Conservation (phyloP, 352 stramenopile genomes). For the Pythium brachiatum region DNA sequence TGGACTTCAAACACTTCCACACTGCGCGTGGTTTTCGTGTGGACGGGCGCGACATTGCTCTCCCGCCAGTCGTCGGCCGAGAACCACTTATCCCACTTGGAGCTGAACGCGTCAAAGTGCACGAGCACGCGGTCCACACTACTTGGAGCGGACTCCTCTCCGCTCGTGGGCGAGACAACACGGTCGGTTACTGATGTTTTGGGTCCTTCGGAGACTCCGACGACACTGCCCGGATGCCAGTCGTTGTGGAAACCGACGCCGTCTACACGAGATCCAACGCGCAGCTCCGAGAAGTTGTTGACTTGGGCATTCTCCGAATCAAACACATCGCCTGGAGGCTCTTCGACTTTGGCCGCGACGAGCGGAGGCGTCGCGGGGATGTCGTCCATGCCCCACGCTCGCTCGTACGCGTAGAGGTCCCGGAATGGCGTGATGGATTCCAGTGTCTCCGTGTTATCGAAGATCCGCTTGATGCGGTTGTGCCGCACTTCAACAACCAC, state of each 20-base stretch:
- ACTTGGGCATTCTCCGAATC: background rate
- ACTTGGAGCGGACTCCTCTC: background rate
- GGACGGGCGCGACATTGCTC: slow-evolving; percentile 42
- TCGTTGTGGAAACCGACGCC: slow-evolving; percentile 50
- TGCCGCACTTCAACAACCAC: slow-evolving; percentile 66
- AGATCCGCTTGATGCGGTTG: slow-evolving; percentile 71
- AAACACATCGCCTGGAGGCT: background rate
- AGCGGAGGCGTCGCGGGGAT: slow-evolving; percentile 40
- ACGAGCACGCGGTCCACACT: slow-evolving; percentile 37
- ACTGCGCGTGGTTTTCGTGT: slow-evolving; percentile 34
- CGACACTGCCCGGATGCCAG: slow-evolving; percentile 59
- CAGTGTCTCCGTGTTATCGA: slow-evolving; percentile 56
- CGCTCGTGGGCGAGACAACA: background rate
- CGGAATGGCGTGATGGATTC: slow-evolving; percentile 41
- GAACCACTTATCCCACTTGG: slow-evolving; percentile 79
- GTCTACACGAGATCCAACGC: slow-evolving; percentile 57
- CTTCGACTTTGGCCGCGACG: background rate
- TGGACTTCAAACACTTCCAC: slow-evolving; percentile 79
- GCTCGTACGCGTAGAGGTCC: slow-evolving; percentile 61
- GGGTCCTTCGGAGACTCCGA: slow-evolving; percentile 35
- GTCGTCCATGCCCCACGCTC: slow-evolving; percentile 61
- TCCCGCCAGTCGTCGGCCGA: slow-evolving; percentile 49
- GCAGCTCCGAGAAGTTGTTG: slow-evolving; percentile 43
- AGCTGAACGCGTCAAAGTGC: slow-evolving; percentile 70
- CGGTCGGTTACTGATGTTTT: background rate